These are phyloP conservation scores for Acephala macrosclerotiorum DNA, from an alignment of 2,329 filamentous ascomycete genomes.

Conservation along the genomic window DNA sequence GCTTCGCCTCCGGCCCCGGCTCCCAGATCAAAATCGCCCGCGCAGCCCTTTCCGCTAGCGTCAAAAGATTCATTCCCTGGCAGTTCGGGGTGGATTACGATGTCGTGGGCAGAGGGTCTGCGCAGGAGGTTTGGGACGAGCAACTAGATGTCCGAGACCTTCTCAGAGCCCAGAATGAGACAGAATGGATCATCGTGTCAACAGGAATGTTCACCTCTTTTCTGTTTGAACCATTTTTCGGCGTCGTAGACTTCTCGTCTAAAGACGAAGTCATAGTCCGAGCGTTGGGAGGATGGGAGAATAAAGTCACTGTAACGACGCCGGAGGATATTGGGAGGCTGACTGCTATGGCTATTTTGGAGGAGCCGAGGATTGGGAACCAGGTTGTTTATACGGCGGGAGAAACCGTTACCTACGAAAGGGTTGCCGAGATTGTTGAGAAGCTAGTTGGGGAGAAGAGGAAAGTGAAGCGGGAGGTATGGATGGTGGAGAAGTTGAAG, in stretches of 20 bases:
- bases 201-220: conserved; percentile 77
- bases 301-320: conserved; percentile 66
- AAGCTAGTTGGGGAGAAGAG: conserved; percentile 45
- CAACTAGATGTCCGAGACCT: conserved; percentile 65
- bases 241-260: conserved; percentile 63
- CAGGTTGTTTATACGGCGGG: conserved; percentile 64
- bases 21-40: conserved; percentile 64
- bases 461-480: conserved; percentile 56
- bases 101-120: conserved; percentile 61
- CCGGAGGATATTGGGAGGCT: conserved; percentile 69
- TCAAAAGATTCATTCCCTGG: conserved; percentile 70
- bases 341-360: conserved; percentile 62
- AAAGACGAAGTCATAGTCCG: conserved; percentile 48
- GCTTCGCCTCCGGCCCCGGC: conserved; percentile 62
- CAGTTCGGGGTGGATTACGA: conserved; percentile 80
- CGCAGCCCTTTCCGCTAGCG: conserved; percentile 59
- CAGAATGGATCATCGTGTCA: conserved; percentile 70
- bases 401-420: conserved; percentile 65
- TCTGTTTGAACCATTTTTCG: conserved; percentile 68
- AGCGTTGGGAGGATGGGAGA: conserved; percentile 68
- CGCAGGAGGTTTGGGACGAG: conserved; percentile 73
- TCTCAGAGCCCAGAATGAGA: conserved; percentile 55
- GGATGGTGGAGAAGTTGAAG: conserved; percentile 54
- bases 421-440: conserved; percentile 61
- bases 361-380: conserved; percentile 44